Base-by-base conservation (phyloP, 1,139 yeast species). In the Sugiyamaella paludigena region DNA sequence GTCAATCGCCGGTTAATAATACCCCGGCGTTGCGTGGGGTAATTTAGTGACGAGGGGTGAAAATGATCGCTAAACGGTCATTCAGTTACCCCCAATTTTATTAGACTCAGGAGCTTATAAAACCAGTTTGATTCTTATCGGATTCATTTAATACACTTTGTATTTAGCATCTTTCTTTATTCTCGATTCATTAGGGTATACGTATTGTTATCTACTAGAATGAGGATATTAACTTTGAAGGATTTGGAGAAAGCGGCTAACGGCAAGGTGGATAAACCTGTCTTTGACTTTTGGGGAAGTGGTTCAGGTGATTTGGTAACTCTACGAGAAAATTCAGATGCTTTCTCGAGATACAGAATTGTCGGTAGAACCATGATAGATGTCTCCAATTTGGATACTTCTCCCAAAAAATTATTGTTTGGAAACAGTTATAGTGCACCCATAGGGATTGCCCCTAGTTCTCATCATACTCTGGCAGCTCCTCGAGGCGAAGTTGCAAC, bases 361-460 rank as follows among this genome's bases (percentile, higher is more conserved):
- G 67, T 75, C 39, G 78, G 79, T 19, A 65, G 67, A 38, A 72
- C 74, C 43, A 58, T 75, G 58, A 67, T 66, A 6, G 75, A 76
- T 49, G 76, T 73, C 9, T 50, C 61, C 4, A 56, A 69, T n/a
- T 64, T 71, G 26, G 69, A 70, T 43, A 58, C 73, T 9, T 58
- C 68, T 30, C 72, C 78, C 10, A 66, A 45, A 43, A 46, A 35
- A 33, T 38, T 43, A 15, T 47, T 78, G 60, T 66, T 76, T 42
- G 80, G 80, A 13, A 53, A 61, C 24, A 61, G 64, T 26, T 67
- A 70, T 15, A 64, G 67, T 13, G 72, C 75, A 2, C 87, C 87
- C 6, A 75, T 81, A 57, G 83, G 83, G 52, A 71, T 80, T 46
- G 78, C 85, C 11, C 86, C 87, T 1, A 76, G 83, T 27, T 85